Base-by-base conservation (phyloP, 768 basidiomycete genomes). In the Phallus indusiatus region DNA sequence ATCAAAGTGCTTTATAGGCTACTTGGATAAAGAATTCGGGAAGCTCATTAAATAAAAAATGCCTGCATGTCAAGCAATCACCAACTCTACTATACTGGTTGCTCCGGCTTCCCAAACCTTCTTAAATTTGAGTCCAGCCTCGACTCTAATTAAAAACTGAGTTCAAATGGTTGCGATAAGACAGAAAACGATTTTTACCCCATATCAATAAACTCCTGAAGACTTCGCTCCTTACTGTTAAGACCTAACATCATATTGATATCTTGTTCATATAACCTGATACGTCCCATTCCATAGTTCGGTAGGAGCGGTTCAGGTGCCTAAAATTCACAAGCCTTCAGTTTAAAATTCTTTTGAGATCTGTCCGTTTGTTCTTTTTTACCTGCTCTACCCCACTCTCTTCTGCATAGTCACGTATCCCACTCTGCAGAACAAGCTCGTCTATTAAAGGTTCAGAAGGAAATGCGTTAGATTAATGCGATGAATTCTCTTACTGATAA, bases 271-370 rank as follows among this genome's bases (percentile, higher is more conserved):
- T 80, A 79, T 28, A 68, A 67, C 5, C 73, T 66, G 36, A 74
- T 65, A 47, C 67, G 69, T 1, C 75, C 78, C 7, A 72, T 69
- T 17, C 77, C 78, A 54, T 74, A 79, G 64, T 79, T 80, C 5
- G 79, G 72, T 1, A 80, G 69, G 53, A 81, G 66, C 0, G 77
- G 79, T 55, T 74, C 72, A 0, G 78, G 78, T 0, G 76, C 78
- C 61, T 68, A 62, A 48, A 37, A 54, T 7, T 42, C 42, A 21
- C 49, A 37, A 8, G 16, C 16, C 8, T 22, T 22, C 5, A 4
- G 36, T 46, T 59, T 36, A 22, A 33, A 16, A 21, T 34, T 46
- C 20, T 60, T 36, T 17, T 36, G 7, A 17, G 34, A 50, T 18
- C 42, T 34, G 24, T 20, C 2, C 16, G 22, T 11, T n/a, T 49